Percentiles rank a stretch among this genome's conserved stretches.
These are phyloP conservation scores for Umbelopsis ramanniana DNA, from an alignment of 192 early-diverging fungal species.

Conservation along the genomic window DNA sequence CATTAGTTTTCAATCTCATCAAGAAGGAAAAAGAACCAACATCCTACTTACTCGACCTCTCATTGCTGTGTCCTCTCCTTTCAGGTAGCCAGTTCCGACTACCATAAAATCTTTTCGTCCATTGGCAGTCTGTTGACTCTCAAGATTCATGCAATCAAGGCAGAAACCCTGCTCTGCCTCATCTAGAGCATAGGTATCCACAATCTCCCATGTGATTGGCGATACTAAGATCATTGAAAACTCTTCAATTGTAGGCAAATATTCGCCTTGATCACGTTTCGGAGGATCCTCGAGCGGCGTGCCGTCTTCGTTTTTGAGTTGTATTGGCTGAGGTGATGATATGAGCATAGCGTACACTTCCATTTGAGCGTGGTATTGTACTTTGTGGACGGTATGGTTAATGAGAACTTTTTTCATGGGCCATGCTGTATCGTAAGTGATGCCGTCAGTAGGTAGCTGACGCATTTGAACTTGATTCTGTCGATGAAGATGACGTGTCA, in stretches of 20 bases:
- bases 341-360: constrained; percentile 83
- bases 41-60: constrained; percentile 73
- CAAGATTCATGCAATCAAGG: constrained; percentile 78
- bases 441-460: constrained; percentile 64
- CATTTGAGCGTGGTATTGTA: constrained; percentile 83
- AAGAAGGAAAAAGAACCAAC: not conserved
- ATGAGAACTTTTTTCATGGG: constrained; percentile 73
- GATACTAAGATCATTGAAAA: constrained; percentile 88
- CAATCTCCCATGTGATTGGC: constrained; percentile 93
- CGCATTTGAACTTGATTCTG: constrained; percentile 70
- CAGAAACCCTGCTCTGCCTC: constrained; percentile 85
- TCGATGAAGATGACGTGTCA: not conserved
- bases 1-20: constrained; percentile 15
- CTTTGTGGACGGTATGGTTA: constrained; percentile 69
- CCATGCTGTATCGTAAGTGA: constrained; percentile 77
- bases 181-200: constrained; percentile 76
- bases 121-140: constrained; percentile 81
- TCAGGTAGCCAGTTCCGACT: constrained; percentile 84
- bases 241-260: constrained; percentile 63
- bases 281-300: constrained; percentile 30
- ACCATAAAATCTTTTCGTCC: constrained; percentile 88
- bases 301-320: constrained; percentile 73
- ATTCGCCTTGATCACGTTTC: constrained; percentile 39
- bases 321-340: constrained; percentile 66
- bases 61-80: constrained; percentile 90